phyloP scores from a whole-genome alignment of 495 filamentous ascomycete genomes.

The Talaromyces stipitatus region DNA sequence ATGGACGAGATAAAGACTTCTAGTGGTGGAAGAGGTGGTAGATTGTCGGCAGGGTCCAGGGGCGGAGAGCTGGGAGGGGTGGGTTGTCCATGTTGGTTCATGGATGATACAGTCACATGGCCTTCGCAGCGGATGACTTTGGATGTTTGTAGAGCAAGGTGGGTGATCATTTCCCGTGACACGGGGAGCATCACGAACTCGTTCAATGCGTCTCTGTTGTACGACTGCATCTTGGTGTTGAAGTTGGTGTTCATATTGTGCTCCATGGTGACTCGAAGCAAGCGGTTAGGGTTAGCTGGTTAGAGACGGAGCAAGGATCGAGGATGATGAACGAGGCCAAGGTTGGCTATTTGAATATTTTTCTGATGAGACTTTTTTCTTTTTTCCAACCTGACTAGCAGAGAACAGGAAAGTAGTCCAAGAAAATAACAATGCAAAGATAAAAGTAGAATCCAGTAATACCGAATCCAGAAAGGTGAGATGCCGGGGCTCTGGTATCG shows the following conservation, averaged over 20 bases:
- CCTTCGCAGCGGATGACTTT: slow-evolving; percentile 87
- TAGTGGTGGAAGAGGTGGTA: slow-evolving; percentile 61
- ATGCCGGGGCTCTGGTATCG: not conserved
- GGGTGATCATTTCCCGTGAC: slow-evolving; percentile 72
- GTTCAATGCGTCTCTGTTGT: slow-evolving; percentile 80
- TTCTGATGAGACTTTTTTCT: not conserved
- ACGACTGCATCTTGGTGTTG: slow-evolving; percentile 24
- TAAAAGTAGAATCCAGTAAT: not conserved
- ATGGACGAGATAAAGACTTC: slow-evolving; percentile 87
- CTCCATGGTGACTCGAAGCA: slow-evolving; percentile 12
- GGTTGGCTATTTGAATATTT: not conserved
- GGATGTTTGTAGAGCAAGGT: slow-evolving; percentile 74
- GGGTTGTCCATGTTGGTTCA: slow-evolving; percentile 52
- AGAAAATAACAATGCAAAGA: slow-evolving; percentile 8
- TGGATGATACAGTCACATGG: slow-evolving; percentile 32
- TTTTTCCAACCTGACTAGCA: slow-evolving; percentile 7
- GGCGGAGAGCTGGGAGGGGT: slow-evolving; percentile 63
- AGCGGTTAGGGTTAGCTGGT: slow-evolving; percentile 6
- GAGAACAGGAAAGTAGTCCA: slow-evolving; percentile 2
- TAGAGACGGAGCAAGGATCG: slow-evolving; percentile 5
- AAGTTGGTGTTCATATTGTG: slow-evolving; percentile 18
- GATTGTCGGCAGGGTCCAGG: slow-evolving; percentile 35
- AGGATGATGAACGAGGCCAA: slow-evolving; percentile 5
- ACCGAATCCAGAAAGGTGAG: not conserved
- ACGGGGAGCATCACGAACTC: slow-evolving; percentile 82